These are phyloP conservation scores for Penicillium nordicum DNA, from an alignment of 2,329 filamentous ascomycete genomes.

Conservation along the genomic window DNA sequence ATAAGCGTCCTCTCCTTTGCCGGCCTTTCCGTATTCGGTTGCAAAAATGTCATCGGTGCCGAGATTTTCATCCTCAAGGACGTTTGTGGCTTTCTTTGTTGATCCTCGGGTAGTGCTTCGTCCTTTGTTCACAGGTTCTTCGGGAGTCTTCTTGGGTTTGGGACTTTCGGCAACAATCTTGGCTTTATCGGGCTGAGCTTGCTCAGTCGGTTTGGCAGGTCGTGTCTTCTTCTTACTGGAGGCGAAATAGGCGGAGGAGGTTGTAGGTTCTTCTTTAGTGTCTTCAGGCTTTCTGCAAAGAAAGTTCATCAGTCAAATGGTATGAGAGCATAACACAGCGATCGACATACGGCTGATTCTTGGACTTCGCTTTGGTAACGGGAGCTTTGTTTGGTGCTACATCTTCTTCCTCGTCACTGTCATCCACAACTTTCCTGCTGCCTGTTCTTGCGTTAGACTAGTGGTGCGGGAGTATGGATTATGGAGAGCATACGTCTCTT, in stretches of 20 bases:
- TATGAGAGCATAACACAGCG: background rate
- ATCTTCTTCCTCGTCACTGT: conserved; percentile 74
- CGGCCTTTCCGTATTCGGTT: conserved; percentile 63
- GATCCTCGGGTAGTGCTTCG: conserved; percentile 6
- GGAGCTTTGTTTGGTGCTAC: conserved; percentile 37
- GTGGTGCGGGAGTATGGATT: background rate
- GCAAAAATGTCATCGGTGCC: conserved; percentile 80
- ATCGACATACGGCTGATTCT: conserved; percentile 48
- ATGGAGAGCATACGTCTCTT: conserved; percentile 35
- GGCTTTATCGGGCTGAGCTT: conserved; percentile 1
- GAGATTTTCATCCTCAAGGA: conserved; percentile 64
- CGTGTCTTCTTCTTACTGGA: conserved; percentile 56
- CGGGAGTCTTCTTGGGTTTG: conserved; percentile 16
- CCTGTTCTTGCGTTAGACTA: conserved; percentile 27
- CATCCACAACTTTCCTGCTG: conserved; percentile 69
- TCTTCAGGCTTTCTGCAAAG: conserved; percentile 47
- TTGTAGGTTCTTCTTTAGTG: conserved; percentile 55
- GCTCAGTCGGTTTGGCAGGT: conserved; percentile 29
- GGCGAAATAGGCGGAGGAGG: conserved; percentile 62
- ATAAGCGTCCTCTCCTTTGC: conserved; percentile 64
- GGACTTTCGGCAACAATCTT: conserved; percentile 19
- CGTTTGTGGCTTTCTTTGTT: conserved; percentile 35
- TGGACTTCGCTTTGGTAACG: conserved; percentile 36
- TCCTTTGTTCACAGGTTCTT: conserved; percentile 19
- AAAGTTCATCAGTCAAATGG: conserved; percentile 4